phyloP scores from a whole-genome alignment of 2,329 filamentous ascomycete genomes.

The Aspergillus thermomutatus region DNA sequence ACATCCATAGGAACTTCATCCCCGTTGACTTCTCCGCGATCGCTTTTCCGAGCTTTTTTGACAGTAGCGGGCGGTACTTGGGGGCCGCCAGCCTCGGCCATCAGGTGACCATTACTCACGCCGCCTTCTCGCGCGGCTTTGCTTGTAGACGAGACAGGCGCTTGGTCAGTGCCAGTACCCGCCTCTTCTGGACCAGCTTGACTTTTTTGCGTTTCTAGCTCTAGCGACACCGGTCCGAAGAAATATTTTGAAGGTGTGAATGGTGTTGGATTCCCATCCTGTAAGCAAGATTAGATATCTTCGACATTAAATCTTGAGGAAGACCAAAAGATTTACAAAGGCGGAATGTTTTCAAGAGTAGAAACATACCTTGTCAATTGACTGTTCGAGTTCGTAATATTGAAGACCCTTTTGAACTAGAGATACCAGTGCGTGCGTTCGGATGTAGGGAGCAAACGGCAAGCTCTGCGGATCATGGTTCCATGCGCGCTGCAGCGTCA shows the following conservation, averaged over 20 bases:
- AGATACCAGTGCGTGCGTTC: slow-evolving; percentile 57
- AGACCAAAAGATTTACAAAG: not conserved
- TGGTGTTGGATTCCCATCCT: slow-evolving; percentile 38
- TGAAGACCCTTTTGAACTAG: slow-evolving; percentile 63
- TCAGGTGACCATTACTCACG: slow-evolving; percentile 36
- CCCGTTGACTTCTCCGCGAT: slow-evolving; percentile 29
- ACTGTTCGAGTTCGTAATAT: slow-evolving; percentile 50
- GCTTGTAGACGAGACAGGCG: slow-evolving; percentile 27
- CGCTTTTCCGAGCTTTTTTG: slow-evolving; percentile 35
- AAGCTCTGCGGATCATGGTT: slow-evolving; percentile 59
- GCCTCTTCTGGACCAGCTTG: slow-evolving; percentile 21
- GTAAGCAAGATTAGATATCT: slow-evolving; percentile 6
- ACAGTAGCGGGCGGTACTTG: slow-evolving; percentile 21
- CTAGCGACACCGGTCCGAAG: slow-evolving; percentile 44
- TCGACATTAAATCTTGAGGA: not conserved
- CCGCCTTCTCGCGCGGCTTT: slow-evolving; percentile 34
- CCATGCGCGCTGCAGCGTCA: slow-evolving; percentile 62
- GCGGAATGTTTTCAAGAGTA: not conserved
- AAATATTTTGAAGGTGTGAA: slow-evolving; percentile 42
- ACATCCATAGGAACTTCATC: slow-evolving; percentile 39
- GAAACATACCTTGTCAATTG: slow-evolving; percentile 46
- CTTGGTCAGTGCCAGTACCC: slow-evolving; percentile 29
- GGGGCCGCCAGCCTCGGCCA: slow-evolving; percentile 24
- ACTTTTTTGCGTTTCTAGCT: slow-evolving; percentile 27
- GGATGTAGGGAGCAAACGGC: slow-evolving; percentile 59